Evolutionary conservation across 345 rosid species (phyloP).

Genomic region (Eucalyptus guilfoylei): DNA sequence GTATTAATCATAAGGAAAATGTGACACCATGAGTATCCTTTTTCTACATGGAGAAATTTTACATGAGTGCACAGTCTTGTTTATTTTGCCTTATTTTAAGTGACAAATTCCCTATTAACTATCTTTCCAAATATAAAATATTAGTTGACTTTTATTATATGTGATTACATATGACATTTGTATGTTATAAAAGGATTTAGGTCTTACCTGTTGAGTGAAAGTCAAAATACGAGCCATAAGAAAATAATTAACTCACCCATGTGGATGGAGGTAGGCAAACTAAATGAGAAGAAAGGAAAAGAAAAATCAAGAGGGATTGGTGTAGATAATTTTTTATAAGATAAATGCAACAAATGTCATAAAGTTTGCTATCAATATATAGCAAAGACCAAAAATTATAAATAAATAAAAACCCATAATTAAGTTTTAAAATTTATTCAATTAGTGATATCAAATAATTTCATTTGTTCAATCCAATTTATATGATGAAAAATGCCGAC

Average conservation of each 20-base stretch:
- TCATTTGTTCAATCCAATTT: fast-evolving
- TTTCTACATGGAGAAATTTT: neutral
- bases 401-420: neutral
- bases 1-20: neutral
- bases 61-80: neutral
- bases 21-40: neutral
- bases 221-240: neutral
- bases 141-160: neutral
- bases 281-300: neutral
- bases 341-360: neutral
- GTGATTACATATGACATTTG: neutral
- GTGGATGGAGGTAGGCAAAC: neutral
- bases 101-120: neutral
- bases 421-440: neutral
- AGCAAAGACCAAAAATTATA: neutral
- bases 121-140: neutral
- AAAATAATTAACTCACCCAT: neutral
- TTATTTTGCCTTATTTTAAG: neutral
- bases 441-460: too few species aligned
- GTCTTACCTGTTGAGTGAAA: neutral
- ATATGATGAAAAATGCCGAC: too few species aligned
- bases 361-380: neutral
- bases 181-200: neutral
- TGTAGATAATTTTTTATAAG: neutral
- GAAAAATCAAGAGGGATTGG: neutral